Evolutionary conservation across 208 protist species (phyloP).

Genomic region (Acanthamoeba castellanii): DNA sequence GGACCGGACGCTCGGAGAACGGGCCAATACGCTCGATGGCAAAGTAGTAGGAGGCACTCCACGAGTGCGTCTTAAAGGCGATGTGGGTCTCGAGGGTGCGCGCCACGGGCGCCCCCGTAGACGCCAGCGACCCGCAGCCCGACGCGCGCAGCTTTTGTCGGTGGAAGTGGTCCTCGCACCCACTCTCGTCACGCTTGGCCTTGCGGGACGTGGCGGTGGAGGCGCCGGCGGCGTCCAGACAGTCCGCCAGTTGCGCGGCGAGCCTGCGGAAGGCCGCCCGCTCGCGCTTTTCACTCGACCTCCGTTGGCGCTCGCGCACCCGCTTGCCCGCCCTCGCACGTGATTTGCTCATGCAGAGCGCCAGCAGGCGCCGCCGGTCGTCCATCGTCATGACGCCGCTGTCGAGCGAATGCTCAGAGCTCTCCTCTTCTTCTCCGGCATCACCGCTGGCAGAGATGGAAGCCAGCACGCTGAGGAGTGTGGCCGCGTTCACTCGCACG

Average conservation of each 20-base stretch:
- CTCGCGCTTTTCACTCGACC: neutral
- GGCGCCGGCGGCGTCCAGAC: too few relatives aligned
- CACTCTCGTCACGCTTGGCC: neutral
- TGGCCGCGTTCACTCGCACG: neutral
- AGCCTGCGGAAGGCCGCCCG: neutral
- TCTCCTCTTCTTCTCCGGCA: too few relatives aligned
- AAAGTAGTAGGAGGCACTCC: too few relatives aligned
- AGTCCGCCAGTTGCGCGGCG: neutral
- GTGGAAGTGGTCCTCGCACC: too few relatives aligned
- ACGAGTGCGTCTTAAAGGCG: neutral
- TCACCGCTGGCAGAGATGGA: neutral
- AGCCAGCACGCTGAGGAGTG: neutral
- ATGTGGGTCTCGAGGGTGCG: neutral
- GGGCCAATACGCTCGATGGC: neutral
- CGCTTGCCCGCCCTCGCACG: neutral
- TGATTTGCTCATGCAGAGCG: neutral
- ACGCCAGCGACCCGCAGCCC: neutral
- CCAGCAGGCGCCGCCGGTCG: neutral
- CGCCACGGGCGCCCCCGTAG: too few relatives aligned
- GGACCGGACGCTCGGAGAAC: neutral
- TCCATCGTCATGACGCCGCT: neutral
- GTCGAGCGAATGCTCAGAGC: too few relatives aligned
- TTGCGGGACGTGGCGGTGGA: neutral
- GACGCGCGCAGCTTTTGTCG: too few relatives aligned
- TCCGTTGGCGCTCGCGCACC: neutral